Evolutionary conservation across 352 stramenopile species (phyloP).

Genomic region (Lagenidium giganteum): DNA sequence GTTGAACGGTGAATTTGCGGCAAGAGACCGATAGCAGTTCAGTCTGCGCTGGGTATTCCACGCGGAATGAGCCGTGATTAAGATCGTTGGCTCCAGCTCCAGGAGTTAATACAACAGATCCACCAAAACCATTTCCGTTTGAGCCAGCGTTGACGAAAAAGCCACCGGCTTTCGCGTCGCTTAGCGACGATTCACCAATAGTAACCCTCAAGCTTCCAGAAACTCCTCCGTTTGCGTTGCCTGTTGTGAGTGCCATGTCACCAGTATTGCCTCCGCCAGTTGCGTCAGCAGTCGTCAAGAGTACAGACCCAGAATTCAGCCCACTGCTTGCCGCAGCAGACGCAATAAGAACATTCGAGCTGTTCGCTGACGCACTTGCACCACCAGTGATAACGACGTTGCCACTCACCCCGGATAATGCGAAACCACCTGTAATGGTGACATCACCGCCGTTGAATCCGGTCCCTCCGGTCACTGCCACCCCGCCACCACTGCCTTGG

Average conservation of each 20-base stretch:
- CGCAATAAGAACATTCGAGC: slow-evolving; percentile 15
- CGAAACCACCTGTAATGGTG: slow-evolving; percentile 15
- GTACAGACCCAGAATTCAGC: slow-evolving; percentile 27
- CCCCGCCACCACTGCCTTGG: slow-evolving; percentile 22
- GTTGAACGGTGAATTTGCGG: slow-evolving; percentile 26
- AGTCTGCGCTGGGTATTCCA: slow-evolving; percentile 26
- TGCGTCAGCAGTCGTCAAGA: slow-evolving; percentile 20
- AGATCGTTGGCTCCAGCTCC: slow-evolving; percentile 21
- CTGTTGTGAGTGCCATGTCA: slow-evolving; percentile 29
- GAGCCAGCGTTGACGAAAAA: slow-evolving; percentile 31
- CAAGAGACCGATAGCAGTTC: slow-evolving; percentile 25
- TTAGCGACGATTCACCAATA: slow-evolving; percentile 24
- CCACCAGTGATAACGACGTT: slow-evolving; percentile 19
- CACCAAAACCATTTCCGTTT: slow-evolving; percentile 26
- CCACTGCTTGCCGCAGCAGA: slow-evolving; percentile 12
- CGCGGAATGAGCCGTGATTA: slow-evolving; percentile 27
- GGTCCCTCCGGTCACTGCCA: slow-evolving; percentile 22
- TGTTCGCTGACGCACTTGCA: slow-evolving; percentile 8
- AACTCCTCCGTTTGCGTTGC: slow-evolving; percentile 14
- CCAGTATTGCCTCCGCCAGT: slow-evolving; percentile 29
- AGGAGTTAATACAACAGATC: slow-evolving; percentile 33
- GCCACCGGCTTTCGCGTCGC: slow-evolving; percentile 14
- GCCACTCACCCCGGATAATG: slow-evolving; percentile 10
- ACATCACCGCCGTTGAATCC: slow-evolving; percentile 21
- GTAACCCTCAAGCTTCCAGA: slow-evolving; percentile 35